These are phyloP conservation scores for Rosa rugosa DNA, from an alignment of 306 rosid genomes.

Conservation along the genomic window DNA sequence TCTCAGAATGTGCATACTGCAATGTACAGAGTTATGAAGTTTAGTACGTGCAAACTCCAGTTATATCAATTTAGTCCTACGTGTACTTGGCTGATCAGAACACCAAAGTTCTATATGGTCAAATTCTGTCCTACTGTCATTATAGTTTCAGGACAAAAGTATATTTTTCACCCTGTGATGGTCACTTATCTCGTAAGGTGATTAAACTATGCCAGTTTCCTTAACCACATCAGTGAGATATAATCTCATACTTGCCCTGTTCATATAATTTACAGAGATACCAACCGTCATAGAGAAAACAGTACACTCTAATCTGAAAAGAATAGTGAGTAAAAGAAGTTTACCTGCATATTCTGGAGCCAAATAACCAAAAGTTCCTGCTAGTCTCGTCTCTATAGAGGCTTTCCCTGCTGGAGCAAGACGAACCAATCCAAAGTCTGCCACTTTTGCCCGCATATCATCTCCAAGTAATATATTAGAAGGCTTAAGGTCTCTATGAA, in stretches of 20 bases:
- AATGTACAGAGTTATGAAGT: not conserved
- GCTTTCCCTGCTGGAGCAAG: constrained; percentile 90
- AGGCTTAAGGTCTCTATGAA: constrained; percentile 92
- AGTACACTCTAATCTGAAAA: not conserved
- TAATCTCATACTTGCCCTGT: not conserved
- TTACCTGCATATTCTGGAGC: constrained; percentile 96
- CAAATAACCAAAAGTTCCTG: constrained; percentile 93
- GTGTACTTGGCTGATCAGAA: not conserved
- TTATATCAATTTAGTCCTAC: not conserved
- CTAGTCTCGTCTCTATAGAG: constrained; percentile 75
- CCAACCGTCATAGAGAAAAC: not conserved
- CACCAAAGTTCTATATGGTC: not conserved
- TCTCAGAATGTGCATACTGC: not conserved
- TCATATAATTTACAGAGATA: not conserved
- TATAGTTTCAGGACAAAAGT: not conserved
- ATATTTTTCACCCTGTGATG: not conserved
- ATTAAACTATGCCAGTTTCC: not conserved
- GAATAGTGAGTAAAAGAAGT: not conserved
- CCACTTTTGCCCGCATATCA: constrained; percentile 81
- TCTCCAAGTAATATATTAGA: constrained; percentile 92
- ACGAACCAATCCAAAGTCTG: constrained; percentile 91
- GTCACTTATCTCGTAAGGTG: not conserved
- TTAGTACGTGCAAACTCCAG: not conserved
- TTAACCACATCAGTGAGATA: not conserved
- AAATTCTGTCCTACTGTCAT: not conserved